phyloP scores from a whole-genome alignment of 345 rosid species.

The Lenwebbia sp. region DNA sequence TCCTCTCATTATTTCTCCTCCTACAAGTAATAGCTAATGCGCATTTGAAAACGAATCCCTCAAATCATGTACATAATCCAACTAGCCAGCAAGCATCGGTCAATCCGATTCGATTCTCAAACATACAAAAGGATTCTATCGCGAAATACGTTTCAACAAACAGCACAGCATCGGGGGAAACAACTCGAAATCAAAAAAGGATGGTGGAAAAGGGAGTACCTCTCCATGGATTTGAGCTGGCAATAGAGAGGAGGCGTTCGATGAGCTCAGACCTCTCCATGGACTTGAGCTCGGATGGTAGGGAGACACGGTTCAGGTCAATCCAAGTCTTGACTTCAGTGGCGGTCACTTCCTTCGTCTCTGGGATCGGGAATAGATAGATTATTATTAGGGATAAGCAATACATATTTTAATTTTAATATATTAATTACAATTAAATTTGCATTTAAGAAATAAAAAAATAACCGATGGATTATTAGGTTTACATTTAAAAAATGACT shows the following conservation, averaged over 20 bases:
- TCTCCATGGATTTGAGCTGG: conserved; percentile 22
- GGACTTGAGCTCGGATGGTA: conserved; percentile 67
- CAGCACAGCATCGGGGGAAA: neutral
- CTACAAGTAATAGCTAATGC: neutral
- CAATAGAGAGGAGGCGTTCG: conserved; percentile 64
- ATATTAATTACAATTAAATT: too few species aligned
- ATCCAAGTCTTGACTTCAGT: conserved; percentile 77
- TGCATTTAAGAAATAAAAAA: too few species aligned
- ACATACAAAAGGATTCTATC: neutral
- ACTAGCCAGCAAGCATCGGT: neutral
- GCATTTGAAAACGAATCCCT: neutral
- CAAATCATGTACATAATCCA: neutral
- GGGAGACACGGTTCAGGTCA: conserved; percentile 49
- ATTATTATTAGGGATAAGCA: too few species aligned
- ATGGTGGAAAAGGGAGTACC: neutral
- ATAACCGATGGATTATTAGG: too few species aligned
- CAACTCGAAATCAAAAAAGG: neutral
- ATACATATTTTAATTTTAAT: too few species aligned
- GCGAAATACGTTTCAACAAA: neutral
- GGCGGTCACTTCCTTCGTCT: conserved; percentile 56
- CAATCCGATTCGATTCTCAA: neutral
- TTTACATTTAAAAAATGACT: too few species aligned
- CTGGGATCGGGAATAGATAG: too few species aligned
- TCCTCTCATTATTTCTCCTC: too few species aligned
- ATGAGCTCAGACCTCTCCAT: conserved; percentile 77